phyloP scores from a whole-genome alignment of 495 filamentous ascomycete species.

The Tricharina praecox region DNA sequence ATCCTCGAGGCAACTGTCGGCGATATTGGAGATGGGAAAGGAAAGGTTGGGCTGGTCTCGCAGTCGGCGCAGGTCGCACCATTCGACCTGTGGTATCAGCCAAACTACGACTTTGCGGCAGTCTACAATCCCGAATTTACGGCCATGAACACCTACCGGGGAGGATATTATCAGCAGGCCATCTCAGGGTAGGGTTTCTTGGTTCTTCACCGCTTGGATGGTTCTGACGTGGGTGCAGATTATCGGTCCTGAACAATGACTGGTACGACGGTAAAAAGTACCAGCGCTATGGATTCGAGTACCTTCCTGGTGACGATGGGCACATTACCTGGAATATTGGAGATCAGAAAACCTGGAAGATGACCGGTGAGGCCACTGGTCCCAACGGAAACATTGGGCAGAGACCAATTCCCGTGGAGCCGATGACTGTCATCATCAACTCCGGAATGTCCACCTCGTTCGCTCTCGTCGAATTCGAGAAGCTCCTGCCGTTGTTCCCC shows the following conservation, averaged over 20 bases:
- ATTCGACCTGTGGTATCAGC: slow-evolving; percentile 62
- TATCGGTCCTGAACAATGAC: slow-evolving; percentile 53
- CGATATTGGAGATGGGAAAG: slow-evolving; percentile 31
- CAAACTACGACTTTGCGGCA: slow-evolving; percentile 52
- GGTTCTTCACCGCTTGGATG: too few species aligned
- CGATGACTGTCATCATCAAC: slow-evolving; percentile 53
- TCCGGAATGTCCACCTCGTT: slow-evolving; percentile 59
- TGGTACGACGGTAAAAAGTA: slow-evolving; percentile 68
- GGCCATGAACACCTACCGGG: slow-evolving; percentile 47
- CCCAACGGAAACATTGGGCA: slow-evolving; percentile 63
- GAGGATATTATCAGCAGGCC: slow-evolving; percentile 56
- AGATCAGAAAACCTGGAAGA: slow-evolving; percentile 45
- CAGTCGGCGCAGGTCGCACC: slow-evolving; percentile 60
- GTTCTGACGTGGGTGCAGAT: too few species aligned
- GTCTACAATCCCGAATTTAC: slow-evolving; percentile 45
- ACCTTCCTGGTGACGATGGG: slow-evolving; percentile 44
- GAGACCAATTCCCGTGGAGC: slow-evolving; percentile 50
- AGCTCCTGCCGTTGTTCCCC: slow-evolving; percentile 41
- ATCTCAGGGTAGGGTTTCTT: slow-evolving; percentile 39
- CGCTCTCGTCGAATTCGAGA: slow-evolving; percentile 40
- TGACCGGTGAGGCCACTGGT: slow-evolving; percentile 46
- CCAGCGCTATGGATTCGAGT: slow-evolving; percentile 60
- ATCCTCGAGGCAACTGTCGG: slow-evolving; percentile 52
- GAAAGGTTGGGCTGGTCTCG: slow-evolving; percentile 43
- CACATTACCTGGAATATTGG: slow-evolving; percentile 55